Base-by-base conservation (phyloP, 768 basidiomycete genomes). In the Thelephora aurantiotincta region DNA sequence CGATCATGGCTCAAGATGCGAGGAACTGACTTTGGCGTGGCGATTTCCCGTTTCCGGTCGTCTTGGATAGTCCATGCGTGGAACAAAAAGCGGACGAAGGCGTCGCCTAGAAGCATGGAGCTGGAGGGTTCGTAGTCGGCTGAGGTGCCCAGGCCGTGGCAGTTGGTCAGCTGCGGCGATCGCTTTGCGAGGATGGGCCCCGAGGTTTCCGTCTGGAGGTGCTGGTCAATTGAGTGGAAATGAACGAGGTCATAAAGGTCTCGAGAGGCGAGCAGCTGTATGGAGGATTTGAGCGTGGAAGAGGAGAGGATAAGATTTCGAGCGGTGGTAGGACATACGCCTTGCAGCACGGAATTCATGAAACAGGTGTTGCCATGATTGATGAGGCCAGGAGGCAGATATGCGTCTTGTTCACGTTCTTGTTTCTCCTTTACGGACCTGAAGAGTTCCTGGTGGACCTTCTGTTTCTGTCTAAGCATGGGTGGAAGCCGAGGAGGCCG, bases 311-410 rank as follows among this genome's bases (percentile, higher is more conserved):
- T n/a, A 48, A 23, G 57, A 48, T 20, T 62, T 56, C 18, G 51
- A 38, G 26, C 43, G 51, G 52, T 26, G 49, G 30, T 23, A 42
- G 16, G 47, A 78, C 80, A 54, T 65, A 82, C 85, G 35, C 83
- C 86, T 60, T 97, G 92, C 23, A 97, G 68, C 26, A 91, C 88
- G 30, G 89, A 91, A 64, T 94, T 97, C 82, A 93, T 88, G 65
- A 92, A 97, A 64, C 92, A 97, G 0, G 91, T 94, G 60, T 88
- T 88, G 37, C 83, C 82, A 65, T 87, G 82, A 59, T 89, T 89
- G 41, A 77, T 57, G 19, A 89, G 68, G 5, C 85, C 85, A 3
- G 85, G 82, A 0, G 85, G 85, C 9, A 86, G 66, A 36, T 72
- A 67, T 0, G 79, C 78, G 5, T 64, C 61, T 57, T 62, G 67